Evolutionary conservation across 306 rosid species (phyloP).

Genomic region (Prunus kanzakura): DNA sequence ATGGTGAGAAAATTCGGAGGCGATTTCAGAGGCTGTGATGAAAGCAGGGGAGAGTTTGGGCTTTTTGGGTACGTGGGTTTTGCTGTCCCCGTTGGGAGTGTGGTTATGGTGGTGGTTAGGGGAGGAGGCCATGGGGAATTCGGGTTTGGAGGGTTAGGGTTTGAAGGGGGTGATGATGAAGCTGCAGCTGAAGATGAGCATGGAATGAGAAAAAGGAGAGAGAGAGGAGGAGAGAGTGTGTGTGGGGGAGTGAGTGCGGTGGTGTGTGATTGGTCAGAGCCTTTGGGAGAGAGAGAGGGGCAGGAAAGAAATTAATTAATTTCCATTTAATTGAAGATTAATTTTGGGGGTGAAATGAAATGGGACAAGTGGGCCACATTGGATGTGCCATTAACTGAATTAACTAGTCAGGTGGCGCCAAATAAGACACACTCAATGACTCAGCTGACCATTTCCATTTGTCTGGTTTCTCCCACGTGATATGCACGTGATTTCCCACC

Average conservation of each 20-base stretch:
- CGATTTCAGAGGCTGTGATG: constrained; percentile 56
- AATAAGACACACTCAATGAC: not conserved
- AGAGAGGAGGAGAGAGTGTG: not conserved
- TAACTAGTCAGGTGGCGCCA: constrained; percentile 12
- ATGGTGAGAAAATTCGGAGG: constrained; percentile 72
- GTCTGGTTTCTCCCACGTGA: not conserved
- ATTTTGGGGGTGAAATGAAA: not conserved
- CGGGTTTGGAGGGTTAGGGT: constrained; percentile 8
- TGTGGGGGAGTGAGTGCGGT: not conserved
- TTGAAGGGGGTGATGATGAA: not conserved
- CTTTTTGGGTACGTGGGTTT: constrained; percentile 47
- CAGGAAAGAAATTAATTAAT: not conserved
- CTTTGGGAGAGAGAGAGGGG: not conserved
- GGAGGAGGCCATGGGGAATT: constrained; percentile 20
- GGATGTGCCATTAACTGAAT: constrained; percentile 9
- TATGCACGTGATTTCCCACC: not conserved
- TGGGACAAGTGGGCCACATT: constrained; percentile 19
- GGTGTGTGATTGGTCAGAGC: not conserved
- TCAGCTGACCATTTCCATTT: not conserved
- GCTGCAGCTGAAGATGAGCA: not conserved
- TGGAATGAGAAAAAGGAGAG: not conserved
- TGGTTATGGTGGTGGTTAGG: constrained; percentile 13
- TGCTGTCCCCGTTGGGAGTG: constrained; percentile 52
- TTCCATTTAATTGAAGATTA: not conserved
- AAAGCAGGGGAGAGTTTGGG: constrained; percentile 44